phyloP scores from a whole-genome alignment of 2,329 filamentous ascomycete species.

The Neonectria neomacrospora region DNA sequence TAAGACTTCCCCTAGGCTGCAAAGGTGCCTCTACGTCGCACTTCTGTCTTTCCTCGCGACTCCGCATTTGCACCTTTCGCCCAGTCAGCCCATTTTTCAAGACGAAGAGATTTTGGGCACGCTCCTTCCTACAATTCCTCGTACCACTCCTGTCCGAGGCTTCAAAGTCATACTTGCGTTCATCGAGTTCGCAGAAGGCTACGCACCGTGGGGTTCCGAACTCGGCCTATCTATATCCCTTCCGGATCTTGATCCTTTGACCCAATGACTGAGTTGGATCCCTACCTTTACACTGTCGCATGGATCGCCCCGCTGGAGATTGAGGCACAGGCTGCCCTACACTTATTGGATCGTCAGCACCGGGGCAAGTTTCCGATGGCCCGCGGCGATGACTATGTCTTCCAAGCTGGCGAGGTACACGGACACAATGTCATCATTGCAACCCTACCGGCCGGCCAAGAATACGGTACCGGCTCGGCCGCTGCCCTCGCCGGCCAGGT shows the following conservation, averaged over 20 bases:
- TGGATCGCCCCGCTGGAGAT: constrained; percentile 54
- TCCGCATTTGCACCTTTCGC: neutral
- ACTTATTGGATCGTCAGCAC: constrained; percentile 28
- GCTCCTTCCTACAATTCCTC: neutral
- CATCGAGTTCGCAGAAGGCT: neutral
- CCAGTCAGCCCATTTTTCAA: neutral
- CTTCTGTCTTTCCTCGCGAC: neutral
- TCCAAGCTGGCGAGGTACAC: constrained; percentile 49
- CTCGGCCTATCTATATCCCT: neutral
- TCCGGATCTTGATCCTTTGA: neutral
- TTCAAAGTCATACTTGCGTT: neutral
- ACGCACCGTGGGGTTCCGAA: neutral
- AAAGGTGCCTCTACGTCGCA: neutral
- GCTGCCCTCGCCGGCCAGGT: constrained; percentile 49
- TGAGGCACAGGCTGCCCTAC: constrained; percentile 49
- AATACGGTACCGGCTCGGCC: constrained; percentile 50
- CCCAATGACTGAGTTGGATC: constrained; percentile 29
- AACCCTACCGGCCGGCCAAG: constrained; percentile 47
- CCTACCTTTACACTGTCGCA: constrained; percentile 46
- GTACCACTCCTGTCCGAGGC: neutral
- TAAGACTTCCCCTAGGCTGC: neutral
- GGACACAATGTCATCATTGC: constrained; percentile 52
- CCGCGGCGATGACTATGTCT: constrained; percentile 51
- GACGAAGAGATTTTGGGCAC: neutral
- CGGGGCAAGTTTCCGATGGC: constrained; percentile 45